phyloP scores from a whole-genome alignment of 1,284 basidiomycete species.

The Microbotryum intermedium region DNA sequence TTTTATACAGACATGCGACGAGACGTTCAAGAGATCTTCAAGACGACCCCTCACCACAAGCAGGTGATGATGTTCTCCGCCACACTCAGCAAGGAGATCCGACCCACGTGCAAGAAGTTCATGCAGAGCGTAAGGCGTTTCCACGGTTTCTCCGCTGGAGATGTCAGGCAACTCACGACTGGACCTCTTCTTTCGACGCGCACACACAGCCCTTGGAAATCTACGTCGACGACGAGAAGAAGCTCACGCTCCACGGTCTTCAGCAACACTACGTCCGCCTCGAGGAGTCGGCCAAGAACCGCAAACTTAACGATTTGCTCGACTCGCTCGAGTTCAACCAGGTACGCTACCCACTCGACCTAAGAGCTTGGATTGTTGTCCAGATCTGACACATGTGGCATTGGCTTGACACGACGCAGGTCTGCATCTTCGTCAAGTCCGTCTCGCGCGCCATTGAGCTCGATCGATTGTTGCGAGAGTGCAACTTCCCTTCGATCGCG shows the following conservation, averaged over 20 bases:
- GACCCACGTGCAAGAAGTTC: slow-evolving; percentile 98
- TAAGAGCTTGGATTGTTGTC: not conserved
- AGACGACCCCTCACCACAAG: slow-evolving; percentile 98
- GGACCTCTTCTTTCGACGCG: not conserved
- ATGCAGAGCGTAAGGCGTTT: slow-evolving; percentile 82
- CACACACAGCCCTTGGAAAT: slow-evolving; percentile 83
- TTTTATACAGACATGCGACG: slow-evolving; percentile 87
- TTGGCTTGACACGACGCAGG: slow-evolving; percentile 46
- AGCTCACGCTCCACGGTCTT: slow-evolving; percentile 93
- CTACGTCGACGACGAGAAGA: slow-evolving; percentile 99
- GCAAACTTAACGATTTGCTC: slow-evolving; percentile 92
- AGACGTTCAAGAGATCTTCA: slow-evolving; percentile 99
- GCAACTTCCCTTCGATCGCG: slow-evolving; percentile 96
- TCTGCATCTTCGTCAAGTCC: slow-evolving; percentile 99
- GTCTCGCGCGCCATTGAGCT: slow-evolving; percentile 92
- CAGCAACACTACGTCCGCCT: slow-evolving; percentile 98
- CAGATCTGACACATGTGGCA: not conserved
- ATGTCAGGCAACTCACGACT: not conserved
- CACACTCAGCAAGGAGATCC: slow-evolving; percentile 92
- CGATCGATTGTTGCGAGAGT: slow-evolving; percentile 90
- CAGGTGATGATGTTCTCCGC: slow-evolving; percentile 99
- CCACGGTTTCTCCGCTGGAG: not conserved
- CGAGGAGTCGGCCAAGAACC: slow-evolving; percentile 91
- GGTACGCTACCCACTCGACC: slow-evolving; percentile 44
- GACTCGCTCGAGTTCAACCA: slow-evolving; percentile 99